phyloP scores from a whole-genome alignment of 495 filamentous ascomycete genomes.

The Lophiostoma macrostomum region DNA sequence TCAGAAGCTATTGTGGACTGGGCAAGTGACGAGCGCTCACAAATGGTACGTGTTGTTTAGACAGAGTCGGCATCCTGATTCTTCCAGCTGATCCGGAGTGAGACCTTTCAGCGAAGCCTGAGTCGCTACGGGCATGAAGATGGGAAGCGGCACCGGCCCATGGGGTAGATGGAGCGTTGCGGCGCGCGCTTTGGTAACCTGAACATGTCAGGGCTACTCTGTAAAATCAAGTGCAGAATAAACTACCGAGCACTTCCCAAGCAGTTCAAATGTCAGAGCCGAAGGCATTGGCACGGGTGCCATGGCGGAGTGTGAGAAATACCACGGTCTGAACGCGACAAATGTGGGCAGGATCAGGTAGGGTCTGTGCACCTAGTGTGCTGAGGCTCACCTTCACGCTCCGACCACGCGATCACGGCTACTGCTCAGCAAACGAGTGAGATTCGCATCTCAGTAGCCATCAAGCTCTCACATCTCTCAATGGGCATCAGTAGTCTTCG shows the following conservation, averaged over 20 bases:
- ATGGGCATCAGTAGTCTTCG: no score
- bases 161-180: constrained; percentile 85
- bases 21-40: background rate
- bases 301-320: no score
- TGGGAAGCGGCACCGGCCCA: constrained; percentile 81
- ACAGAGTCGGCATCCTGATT: constrained; percentile 84
- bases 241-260: constrained; percentile 76
- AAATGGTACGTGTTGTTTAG: constrained; percentile 98
- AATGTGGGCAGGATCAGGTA: no score
- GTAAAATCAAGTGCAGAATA: background rate
- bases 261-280: constrained; percentile 76
- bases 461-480: no score
- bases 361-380: no score
- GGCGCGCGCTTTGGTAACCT: constrained; percentile 96
- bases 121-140: constrained; percentile 99
- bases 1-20: constrained; percentile 13
- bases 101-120: constrained; percentile 94
- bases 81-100: constrained; percentile 85
- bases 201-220: constrained; percentile 1
- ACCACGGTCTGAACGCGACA: no score
- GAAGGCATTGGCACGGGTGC: constrained; percentile 56
- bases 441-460: no score
- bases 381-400: no score
- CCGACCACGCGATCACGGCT: no score
- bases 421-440: no score